A percentile compares a stretch with the other conserved stretches of the same genome.
Conservation (phyloP, 768 basidiomycete genomes). For the Guyanaporus albipodus region DNA sequence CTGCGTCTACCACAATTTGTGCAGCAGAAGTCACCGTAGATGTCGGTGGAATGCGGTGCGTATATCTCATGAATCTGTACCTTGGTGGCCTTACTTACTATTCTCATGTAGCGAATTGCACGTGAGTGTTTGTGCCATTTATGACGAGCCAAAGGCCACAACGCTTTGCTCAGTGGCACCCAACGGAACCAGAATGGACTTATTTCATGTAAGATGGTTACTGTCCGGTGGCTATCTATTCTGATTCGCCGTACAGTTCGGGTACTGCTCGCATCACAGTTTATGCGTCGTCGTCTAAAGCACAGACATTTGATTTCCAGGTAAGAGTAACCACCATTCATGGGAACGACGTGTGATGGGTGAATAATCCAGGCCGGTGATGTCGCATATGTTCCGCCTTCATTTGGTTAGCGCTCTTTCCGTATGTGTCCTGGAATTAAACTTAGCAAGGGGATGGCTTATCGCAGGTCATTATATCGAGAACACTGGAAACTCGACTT, state of each 20-base stretch:
- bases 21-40: conserved; percentile 57
- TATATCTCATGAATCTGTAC: not conserved
- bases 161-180: conserved; percentile 41
- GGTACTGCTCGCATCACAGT: conserved; percentile 41
- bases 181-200: conserved; percentile 48
- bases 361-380: conserved; percentile 30
- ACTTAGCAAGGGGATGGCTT: not conserved
- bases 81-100: not conserved
- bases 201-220: conserved; percentile 33
- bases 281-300: conserved; percentile 39
- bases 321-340: conserved; percentile 8
- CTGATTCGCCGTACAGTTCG: conserved; percentile 22
- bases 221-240: not conserved
- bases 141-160: not conserved
- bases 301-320: conserved; percentile 45
- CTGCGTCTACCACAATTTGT: conserved; percentile 48
- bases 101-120: conserved; percentile 39
- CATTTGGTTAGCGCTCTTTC: conserved; percentile 18
- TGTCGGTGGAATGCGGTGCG: conserved; percentile 56
- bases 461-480: conserved; percentile 62
- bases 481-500: conserved; percentile 57
- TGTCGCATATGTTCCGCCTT: conserved; percentile 22
- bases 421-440: not conserved
- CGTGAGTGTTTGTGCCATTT: conserved; percentile 25
- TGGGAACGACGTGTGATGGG: not conserved